Evolutionary conservation across 176 grass and related monocot species (phyloP), one percentile per base, ranked within the genome.

Genomic region (Bonia amplexicaulis): DNA sequence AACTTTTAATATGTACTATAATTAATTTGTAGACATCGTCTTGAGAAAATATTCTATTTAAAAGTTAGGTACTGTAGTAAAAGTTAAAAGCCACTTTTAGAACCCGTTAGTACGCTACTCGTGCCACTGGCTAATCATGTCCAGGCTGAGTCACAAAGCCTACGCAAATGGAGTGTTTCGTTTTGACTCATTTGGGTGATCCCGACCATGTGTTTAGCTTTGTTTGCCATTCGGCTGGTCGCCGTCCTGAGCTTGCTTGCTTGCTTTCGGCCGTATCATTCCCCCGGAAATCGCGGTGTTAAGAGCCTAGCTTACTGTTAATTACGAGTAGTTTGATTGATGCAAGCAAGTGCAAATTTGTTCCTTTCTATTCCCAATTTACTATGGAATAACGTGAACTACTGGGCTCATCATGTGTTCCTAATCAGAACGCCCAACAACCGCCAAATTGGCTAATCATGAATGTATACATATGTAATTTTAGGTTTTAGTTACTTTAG

Each of bases 201-300:
- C 31, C 4, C 47, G 12, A n/a, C 27, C 76, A 26, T 80, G 76
- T 74, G 75, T 76, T 75, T 74, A 55, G 26, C 20, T 55, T 22
- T 39, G 48, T 64, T 17, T 40, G 41, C 10, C 49, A 59, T 66
- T 12, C 37, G 16, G 39, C 52, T 9, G 19, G 71, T 42, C 74
- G 66, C 37, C 35, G 17, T 20, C 57, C 23, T 68, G 15, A 73
- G 26, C 40, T 2, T 71, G n/a, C 65, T 63, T 90, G 49, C n/a
- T n/a, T n/a, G 67, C 80, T 87, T 87, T 83, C 67, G 29, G 74
- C 73, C 39, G 78, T n/a, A 58, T 77, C 46, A 82, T 72, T 78
- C 1, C 58, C 11, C 84, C 84, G 80, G 12, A 87, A 87, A 87
- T 90, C 68, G 5, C 80, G 89, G 89, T 49, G 45, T 79, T 11